phyloP scores from a whole-genome alignment of 805 yeast species.

The Pichia kluyveri region DNA sequence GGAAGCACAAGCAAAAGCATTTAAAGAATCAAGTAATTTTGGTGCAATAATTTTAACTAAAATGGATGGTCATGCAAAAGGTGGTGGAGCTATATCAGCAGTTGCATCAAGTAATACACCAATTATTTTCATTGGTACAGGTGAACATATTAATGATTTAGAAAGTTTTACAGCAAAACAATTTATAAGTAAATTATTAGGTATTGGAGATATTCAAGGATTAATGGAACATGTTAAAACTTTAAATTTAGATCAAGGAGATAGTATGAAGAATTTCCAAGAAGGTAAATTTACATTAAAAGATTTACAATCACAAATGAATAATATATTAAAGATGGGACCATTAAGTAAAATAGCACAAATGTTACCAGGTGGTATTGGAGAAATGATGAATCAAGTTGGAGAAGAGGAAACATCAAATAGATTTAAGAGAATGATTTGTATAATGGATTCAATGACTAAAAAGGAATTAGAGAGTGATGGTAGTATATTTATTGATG shows the following conservation, averaged over 20 bases:
- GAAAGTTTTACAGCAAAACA: conserved; percentile 86
- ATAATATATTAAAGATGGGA: conserved; percentile 93
- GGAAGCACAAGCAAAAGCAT: conserved; percentile 87
- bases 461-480: conserved; percentile 83
- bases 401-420: conserved; percentile 90
- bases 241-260: conserved; percentile 79
- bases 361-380: conserved; percentile 90
- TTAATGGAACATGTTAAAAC: conserved; percentile 90
- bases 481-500: conserved; percentile 67
- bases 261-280: conserved; percentile 83
- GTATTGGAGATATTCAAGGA: conserved; percentile 93
- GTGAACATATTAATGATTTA: conserved; percentile 90
- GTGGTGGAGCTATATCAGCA: conserved; percentile 99
- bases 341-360: conserved; percentile 89
- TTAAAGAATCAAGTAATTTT: conserved; percentile 85
- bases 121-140: conserved; percentile 93
- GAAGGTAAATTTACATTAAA: conserved; percentile 90
- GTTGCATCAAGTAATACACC: conserved; percentile 97
- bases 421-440: conserved; percentile 79
- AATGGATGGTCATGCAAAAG: conserved; percentile 98
- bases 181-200: conserved; percentile 84
- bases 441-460: conserved; percentile 93
- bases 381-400: conserved; percentile 72
- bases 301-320: conserved; percentile 92
- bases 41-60: conserved; percentile 93